Base-by-base conservation (phyloP, 208 protist species). In the Trypanosoma melophagium region DNA sequence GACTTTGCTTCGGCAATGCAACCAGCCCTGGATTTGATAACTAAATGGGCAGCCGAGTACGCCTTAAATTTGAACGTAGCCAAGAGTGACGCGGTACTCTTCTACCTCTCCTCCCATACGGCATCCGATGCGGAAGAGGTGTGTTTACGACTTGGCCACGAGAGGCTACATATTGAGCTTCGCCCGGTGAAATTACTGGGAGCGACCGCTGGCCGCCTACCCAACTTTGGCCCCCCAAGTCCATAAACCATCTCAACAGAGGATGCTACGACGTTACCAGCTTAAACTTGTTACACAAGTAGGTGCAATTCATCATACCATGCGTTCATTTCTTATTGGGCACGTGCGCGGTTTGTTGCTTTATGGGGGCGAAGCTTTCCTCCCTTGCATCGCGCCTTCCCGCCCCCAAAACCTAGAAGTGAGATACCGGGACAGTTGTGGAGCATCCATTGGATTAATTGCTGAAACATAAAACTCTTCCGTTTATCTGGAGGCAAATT, bases 91-190 rank as follows among this genome's bases (percentile, higher is more conserved):
- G 16, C 50, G 7, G 21, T 54, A 7, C 7, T n/a, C 50, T 54
- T 54, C 17, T 54, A 54, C 50, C 7, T 54, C 21, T 54, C 21
- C 21, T 54, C 50, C 7, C 50, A 54, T n/a, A 54, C 50, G 50
- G 50, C 7, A n/a, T 54, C 21, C 12, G 40, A 44, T 44, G 40
- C 40, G 40, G 40, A 44, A 12, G 40, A 44, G 40, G 40, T 44
- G 12, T 28, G 9, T 54, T 5, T 54, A 54, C 7, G 7, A 7
- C 50, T 54, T 54, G 50, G 16, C 9, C 21, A 54, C 5, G 21
- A 54, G 17, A 54, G 16, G 9, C 50, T 54, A 9, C 50, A 28
- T 9, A 54, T 54, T 24, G 7, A 21, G 21, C 21, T 10, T 28
- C 9, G 21, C 7, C 50, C 9, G 7, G 50, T 54, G 9, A 28